phyloP scores from a whole-genome alignment of 208 protist genomes.

The Crithidia fasciculata region DNA sequence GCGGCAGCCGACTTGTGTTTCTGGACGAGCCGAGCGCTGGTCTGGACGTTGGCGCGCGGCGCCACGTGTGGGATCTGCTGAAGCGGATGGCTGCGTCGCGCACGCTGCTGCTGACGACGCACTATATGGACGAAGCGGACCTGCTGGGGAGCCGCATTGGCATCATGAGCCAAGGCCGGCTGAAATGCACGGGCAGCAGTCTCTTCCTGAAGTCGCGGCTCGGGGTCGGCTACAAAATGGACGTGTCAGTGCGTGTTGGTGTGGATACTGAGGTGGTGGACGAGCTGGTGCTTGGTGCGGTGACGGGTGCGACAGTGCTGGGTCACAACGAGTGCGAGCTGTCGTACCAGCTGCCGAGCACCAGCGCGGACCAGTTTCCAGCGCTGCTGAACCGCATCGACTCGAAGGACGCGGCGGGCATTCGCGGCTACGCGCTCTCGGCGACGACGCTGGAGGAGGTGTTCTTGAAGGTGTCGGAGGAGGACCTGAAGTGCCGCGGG shows the following conservation, averaged over 20 bases:
- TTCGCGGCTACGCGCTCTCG: slow-evolving; percentile 8
- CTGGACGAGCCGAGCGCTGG: slow-evolving; percentile 93
- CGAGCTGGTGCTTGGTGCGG: slow-evolving; percentile 13
- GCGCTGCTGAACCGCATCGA: slow-evolving; percentile 10
- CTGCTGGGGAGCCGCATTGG: slow-evolving; percentile 91
- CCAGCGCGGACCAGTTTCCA: background rate
- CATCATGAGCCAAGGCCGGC: slow-evolving; percentile 87
- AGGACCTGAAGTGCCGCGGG: slow-evolving; percentile 1
- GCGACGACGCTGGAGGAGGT: slow-evolving; percentile 17
- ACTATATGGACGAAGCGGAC: slow-evolving; percentile 97
- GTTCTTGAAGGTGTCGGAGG: slow-evolving; percentile 15
- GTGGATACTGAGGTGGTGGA: slow-evolving; percentile 23
- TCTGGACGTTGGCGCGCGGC: slow-evolving; percentile 86
- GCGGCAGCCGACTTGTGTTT: slow-evolving; percentile 65
- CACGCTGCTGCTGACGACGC: slow-evolving; percentile 86
- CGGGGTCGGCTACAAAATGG: slow-evolving; percentile 64
- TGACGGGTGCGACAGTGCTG: slow-evolving; percentile 38
- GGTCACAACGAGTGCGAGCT: slow-evolving; percentile 13
- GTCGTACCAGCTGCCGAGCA: background rate
- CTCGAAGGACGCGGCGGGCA: slow-evolving; percentile 2
- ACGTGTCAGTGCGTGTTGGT: slow-evolving; percentile 38
- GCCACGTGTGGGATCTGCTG: slow-evolving; percentile 77
- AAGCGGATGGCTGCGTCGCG: slow-evolving; percentile 35
- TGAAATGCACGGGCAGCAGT: slow-evolving; percentile 63
- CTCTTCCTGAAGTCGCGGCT: slow-evolving; percentile 68